Percentiles rank a stretch among this genome's conserved stretches.
Evolutionary conservation across 306 rosid genomes (phyloP).

Genomic region (Parietaria judaica): DNA sequence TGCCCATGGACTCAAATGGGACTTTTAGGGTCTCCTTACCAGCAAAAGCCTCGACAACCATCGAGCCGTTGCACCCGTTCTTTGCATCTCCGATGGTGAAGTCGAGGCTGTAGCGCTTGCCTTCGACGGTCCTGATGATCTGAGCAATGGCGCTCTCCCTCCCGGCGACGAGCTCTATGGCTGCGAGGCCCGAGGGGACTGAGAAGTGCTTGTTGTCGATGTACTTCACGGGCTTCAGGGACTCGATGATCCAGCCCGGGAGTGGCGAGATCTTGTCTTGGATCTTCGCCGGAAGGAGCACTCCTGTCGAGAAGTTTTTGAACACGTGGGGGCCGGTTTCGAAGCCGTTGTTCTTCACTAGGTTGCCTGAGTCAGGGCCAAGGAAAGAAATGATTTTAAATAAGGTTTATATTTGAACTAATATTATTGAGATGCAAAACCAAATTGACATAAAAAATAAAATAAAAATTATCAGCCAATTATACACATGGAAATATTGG

Average conservation of each 20-base stretch:
- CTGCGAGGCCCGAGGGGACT: constrained; percentile 35
- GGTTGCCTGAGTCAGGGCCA: constrained; percentile 25
- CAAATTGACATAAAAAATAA: too few relatives aligned
- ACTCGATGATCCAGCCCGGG: constrained; percentile 49
- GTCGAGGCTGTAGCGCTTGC: constrained; percentile 30
- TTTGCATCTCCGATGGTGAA: constrained; percentile 54
- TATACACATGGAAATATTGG: too few relatives aligned
- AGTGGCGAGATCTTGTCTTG: constrained; percentile 35
- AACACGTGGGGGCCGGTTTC: constrained; percentile 43
- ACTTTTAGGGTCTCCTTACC: constrained; percentile 29
- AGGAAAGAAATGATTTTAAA: too few relatives aligned
- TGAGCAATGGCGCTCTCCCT: constrained; percentile 53
- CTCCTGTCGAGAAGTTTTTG: constrained; percentile 42
- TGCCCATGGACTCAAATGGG: constrained; percentile 30
- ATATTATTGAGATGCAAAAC: too few relatives aligned
- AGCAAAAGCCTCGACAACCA: constrained; percentile 46
- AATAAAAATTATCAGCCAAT: too few relatives aligned
- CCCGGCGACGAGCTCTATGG: constrained; percentile 41
- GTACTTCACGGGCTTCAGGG: constrained; percentile 47
- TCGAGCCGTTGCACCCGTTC: constrained; percentile 41
- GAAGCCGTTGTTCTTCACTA: constrained; percentile 39
- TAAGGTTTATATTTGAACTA: too few relatives aligned
- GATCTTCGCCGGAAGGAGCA: constrained; percentile 39
- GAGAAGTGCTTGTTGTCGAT: constrained; percentile 39
- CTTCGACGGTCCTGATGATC: constrained; percentile 34